These are phyloP conservation scores for Epichloe brachyelytri DNA, from an alignment of 2,329 filamentous ascomycete genomes.

Conservation along the genomic window DNA sequence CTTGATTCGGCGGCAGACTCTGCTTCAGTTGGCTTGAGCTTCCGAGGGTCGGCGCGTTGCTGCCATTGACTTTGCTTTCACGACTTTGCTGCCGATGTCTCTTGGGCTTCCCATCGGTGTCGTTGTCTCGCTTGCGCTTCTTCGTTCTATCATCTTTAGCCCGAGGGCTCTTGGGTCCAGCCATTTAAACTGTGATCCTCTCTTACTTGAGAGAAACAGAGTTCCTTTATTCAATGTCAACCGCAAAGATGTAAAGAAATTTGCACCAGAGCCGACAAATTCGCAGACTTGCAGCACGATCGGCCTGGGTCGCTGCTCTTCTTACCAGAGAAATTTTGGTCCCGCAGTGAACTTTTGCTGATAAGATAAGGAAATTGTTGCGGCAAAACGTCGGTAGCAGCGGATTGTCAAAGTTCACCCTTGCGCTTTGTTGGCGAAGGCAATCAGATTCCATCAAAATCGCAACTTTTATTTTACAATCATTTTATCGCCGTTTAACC, in stretches of 20 bases:
- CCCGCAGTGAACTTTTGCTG: slow-evolving; percentile 26
- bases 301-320: not conserved
- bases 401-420: slow-evolving; percentile 12
- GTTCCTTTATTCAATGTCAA: not conserved
- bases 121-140: slow-evolving; percentile 35
- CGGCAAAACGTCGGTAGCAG: slow-evolving; percentile 19
- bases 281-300: slow-evolving; percentile 2
- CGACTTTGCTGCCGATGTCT: slow-evolving; percentile 23
- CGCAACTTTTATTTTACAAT: not conserved
- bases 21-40: slow-evolving; percentile 2
- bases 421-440: not conserved
- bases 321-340: slow-evolving; percentile 24
- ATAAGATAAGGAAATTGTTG: slow-evolving; percentile 25
- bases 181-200: slow-evolving; percentile 17
- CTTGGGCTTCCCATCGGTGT: slow-evolving; percentile 28
- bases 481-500: not conserved
- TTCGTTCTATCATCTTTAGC: slow-evolving; percentile 25
- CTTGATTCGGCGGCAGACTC: slow-evolving; percentile 5
- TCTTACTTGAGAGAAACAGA: not conserved
- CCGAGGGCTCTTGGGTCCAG: slow-evolving; percentile 19
- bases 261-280: slow-evolving; percentile 4
- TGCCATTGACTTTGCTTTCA: slow-evolving; percentile 16
- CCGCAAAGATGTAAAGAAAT: not conserved
- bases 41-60: not conserved
- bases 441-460: slow-evolving; percentile 2